Conservation (phyloP, 148 eudicot genomes). For the Cornus suecica region DNA sequence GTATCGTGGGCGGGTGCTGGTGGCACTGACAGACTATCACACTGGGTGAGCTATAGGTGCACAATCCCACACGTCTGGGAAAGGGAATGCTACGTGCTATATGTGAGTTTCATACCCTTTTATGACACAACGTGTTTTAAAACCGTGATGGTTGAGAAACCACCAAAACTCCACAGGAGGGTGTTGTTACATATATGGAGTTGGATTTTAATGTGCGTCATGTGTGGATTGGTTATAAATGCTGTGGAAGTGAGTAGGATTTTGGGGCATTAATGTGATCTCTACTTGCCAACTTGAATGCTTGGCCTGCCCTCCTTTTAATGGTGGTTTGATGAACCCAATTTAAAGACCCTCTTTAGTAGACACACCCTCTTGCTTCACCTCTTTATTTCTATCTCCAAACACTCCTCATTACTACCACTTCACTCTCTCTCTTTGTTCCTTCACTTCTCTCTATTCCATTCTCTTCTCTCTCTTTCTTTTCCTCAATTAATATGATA, state of each 20-base stretch:
- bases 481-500: not conserved
- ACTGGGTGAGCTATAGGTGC: too few relatives aligned
- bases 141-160: too few relatives aligned
- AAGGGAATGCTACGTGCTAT: too few relatives aligned
- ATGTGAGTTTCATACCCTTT: too few relatives aligned
- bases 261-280: slow-evolving; percentile 20
- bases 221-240: slow-evolving; percentile 10
- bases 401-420: too few relatives aligned
- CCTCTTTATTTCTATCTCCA: not conserved
- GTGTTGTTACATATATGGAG: not conserved
- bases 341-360: slow-evolving; percentile 8
- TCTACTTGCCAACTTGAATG: slow-evolving; percentile 24
- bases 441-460: not conserved
- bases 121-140: too few relatives aligned
- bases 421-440: not conserved
- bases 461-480: not conserved
- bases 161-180: too few relatives aligned
- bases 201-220: slow-evolving; percentile 2
- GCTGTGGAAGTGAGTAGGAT: slow-evolving; percentile 17
- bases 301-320: slow-evolving; percentile 28
- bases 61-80: too few relatives aligned
- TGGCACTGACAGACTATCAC: too few relatives aligned
- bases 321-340: slow-evolving; percentile 17
- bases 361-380: slow-evolving; percentile 18
- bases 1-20: too few relatives aligned